Percentiles rank a stretch among this genome's conserved stretches.
These are phyloP conservation scores for Parascedosporium putredinis DNA, from an alignment of 2,329 filamentous ascomycete genomes.

Conservation along the genomic window DNA sequence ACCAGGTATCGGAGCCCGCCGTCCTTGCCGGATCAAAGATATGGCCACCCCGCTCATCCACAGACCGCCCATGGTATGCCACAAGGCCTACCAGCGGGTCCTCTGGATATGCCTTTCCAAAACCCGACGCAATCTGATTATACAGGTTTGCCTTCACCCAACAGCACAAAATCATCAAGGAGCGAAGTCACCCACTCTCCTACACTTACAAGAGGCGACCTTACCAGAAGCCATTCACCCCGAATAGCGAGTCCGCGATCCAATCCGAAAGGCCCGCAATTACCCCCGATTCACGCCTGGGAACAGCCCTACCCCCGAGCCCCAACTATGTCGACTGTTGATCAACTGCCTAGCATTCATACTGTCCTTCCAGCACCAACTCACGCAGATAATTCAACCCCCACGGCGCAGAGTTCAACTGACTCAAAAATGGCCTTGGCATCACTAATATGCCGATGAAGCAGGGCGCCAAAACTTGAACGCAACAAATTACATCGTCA, in stretches of 20 bases:
- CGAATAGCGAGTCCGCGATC: neutral
- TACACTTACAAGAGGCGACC: neutral
- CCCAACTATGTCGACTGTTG: neutral
- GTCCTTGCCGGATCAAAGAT: neutral
- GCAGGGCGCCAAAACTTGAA: neutral
- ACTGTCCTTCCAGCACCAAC: slow-evolving; percentile 1
- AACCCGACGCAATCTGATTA: neutral
- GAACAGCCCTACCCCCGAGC: neutral
- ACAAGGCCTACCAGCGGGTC: neutral
- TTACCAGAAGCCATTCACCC: neutral
- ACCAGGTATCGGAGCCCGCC: neutral
- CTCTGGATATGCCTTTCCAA: too few relatives aligned
- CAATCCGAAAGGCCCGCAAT: neutral
- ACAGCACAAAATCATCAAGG: neutral
- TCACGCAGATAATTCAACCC: neutral
- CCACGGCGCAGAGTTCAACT: neutral
- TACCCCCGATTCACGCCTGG: slow-evolving; percentile 1
- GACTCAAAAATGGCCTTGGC: slow-evolving; percentile 5
- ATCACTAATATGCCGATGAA: slow-evolving; percentile 6
- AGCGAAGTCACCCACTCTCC: neutral
- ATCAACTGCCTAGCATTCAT: slow-evolving; percentile 4
- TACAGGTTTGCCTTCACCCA: neutral
- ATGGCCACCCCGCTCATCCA: neutral
- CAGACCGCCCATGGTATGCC: neutral
- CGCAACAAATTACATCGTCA: neutral